Base-by-base conservation (phyloP, 805 yeast species). In the Candida palmyrensis region DNA sequence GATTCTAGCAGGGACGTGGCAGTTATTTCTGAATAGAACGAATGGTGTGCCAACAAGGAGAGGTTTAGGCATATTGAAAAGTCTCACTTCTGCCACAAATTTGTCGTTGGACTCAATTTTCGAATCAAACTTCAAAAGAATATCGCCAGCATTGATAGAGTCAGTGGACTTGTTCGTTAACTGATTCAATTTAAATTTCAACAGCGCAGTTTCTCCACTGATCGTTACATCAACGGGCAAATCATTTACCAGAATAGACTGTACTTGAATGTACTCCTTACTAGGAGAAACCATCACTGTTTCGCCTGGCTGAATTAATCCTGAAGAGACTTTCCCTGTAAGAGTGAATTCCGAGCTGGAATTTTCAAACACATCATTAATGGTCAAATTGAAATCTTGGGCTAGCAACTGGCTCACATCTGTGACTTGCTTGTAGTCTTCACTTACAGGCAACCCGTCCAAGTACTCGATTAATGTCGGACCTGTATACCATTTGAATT, bases 11-110 rank as follows among this genome's bases (percentile, higher is more conserved):
- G 92, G 85, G 26, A 76, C 74, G 27, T 80, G 77, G 17, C 77
- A 69, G 37, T 85, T 79, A 41, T 89, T 88, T 39, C 89, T 71
- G 57, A 88, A 87, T 33, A 86, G 54, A 25, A 86, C 73, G 42
- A 87, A 70, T 25, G 89, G 81, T 0, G 94, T 71, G 6, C 97
- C 96, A 10, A 81, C 78, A 25, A 88, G 59, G 29, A 88, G 57
- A 1, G 96, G 96, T 42, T 84, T 69, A 22, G 68, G 68, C 47
- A 78, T 52, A 38, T 66, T 57, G 44, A 66, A 66, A 30, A 66
- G 49, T 35, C 44, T 55, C 27, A 66, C 33, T 4, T 46, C 33
- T 14, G 56, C 59, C 3, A 41, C 45, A 34, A 66, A 57, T 13
- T 42, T 47, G 32, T 48, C 51, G 5, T 49, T 60, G 3, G 62